Evolutionary conservation across 1,139 yeast species (phyloP).

Genomic region (Saccharomycopsis hybrid): DNA sequence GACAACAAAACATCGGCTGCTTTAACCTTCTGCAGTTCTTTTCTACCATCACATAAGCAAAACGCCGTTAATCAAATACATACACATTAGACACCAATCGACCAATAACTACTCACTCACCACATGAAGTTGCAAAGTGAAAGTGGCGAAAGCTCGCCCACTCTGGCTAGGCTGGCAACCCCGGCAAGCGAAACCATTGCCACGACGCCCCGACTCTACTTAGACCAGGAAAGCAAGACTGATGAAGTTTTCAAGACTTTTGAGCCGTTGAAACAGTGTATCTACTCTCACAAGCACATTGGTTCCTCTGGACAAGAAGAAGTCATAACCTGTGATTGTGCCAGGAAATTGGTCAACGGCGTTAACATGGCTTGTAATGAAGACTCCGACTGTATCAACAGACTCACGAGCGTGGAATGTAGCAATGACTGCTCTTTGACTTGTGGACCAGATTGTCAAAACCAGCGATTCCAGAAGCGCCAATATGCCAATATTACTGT

Average conservation of each 20-base stretch:
- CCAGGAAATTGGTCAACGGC: conserved; percentile 30
- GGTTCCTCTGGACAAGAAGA: conserved; percentile 70
- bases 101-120: too few relatives aligned
- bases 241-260: conserved; percentile 41
- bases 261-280: conserved; percentile 48
- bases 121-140: too few relatives aligned
- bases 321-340: conserved; percentile 87
- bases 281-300: conserved; percentile 50
- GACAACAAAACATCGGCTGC: too few relatives aligned
- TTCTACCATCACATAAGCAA: too few relatives aligned
- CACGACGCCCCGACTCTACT: too few relatives aligned
- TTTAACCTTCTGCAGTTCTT: too few relatives aligned
- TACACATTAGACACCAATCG: too few relatives aligned
- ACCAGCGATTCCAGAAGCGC: conserved; percentile 77
- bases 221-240: conserved; percentile 31
- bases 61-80: too few relatives aligned
- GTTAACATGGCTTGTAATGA: conserved; percentile 75
- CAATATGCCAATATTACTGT: conserved; percentile 72
- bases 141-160: too few relatives aligned
- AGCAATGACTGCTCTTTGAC: conserved; percentile 54
- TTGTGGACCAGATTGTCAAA: conserved; percentile 77
- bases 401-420: conserved; percentile 91
- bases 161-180: too few relatives aligned
- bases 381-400: conserved; percentile 82
- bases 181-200: too few relatives aligned